phyloP scores from a whole-genome alignment of 1,284 basidiomycete genomes.

The Caloboletus firmus region DNA sequence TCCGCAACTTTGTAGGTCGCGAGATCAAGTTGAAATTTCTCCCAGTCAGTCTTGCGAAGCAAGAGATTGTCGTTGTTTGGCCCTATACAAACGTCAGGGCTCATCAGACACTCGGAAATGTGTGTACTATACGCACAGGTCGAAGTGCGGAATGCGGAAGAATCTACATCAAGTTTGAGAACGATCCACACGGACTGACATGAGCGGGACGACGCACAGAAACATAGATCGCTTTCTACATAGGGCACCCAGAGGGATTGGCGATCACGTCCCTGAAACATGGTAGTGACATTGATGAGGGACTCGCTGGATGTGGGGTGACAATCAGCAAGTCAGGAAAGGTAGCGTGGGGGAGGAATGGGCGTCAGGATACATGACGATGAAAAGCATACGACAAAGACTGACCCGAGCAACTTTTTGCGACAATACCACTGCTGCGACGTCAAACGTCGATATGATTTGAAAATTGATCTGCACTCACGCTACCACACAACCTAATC shows the following conservation, averaged over 20 bases:
- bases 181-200: not conserved
- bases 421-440: conserved; percentile 22
- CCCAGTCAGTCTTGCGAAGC: conserved; percentile 23
- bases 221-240: conserved; percentile 23
- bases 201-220: conserved; percentile 15
- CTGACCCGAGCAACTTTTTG: conserved; percentile 18
- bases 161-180: conserved; percentile 3
- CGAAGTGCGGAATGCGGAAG: rapidly evolving
- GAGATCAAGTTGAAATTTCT: conserved; percentile 6
- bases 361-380: not conserved
- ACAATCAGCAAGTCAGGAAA: not conserved
- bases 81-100: conserved; percentile 18
- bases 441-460: not conserved
- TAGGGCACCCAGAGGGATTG: conserved; percentile 19
- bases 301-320: conserved; percentile 8
- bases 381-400: not conserved
- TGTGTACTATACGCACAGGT: conserved; percentile 8
- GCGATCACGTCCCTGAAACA: not conserved
- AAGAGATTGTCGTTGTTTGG: conserved; percentile 9
- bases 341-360: not conserved
- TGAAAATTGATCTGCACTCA: conserved; percentile 25
- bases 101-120: not conserved
- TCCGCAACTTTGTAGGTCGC: not conserved
- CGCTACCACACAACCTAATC: conserved; percentile 45
- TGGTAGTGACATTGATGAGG: conserved; percentile 7